Evolutionary conservation across 2,329 filamentous ascomycete genomes (phyloP), one percentile per base, ranked within the genome.

Genomic region (Epichloe elymi): DNA sequence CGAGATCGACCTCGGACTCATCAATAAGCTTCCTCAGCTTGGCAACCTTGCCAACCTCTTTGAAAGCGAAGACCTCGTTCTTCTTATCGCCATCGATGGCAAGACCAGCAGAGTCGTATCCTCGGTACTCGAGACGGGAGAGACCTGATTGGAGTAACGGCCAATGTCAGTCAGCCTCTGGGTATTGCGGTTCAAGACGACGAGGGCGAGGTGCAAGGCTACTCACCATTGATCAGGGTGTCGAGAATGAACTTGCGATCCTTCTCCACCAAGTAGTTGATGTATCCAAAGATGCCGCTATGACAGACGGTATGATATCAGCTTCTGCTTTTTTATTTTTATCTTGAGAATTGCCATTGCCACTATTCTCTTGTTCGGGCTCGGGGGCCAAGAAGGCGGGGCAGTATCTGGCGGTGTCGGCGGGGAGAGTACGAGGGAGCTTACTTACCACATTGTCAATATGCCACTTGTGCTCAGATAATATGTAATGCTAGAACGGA

Each of bases 201-300:
- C 12, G 50, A 44, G 19, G 38, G 48, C 17, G 48, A 8, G 11
- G 7, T n/a, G 23, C 35, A 33, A 39, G 37, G 17, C 26, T 54
- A 74, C 83, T 71, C 72, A 89, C 89, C 91, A 76, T 97, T 96
- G 70, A 96, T 86, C 61, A 98, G 79, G 56, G 91, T 97, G 69
- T 96, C 84, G 67, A 97, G 79, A 70, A 97, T 95, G 74, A 86
- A 94, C 73, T 88, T 90, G 70, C 93, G 83, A 76, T 97, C 91
- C 81, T 95, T 96, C 80, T 97, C 93, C 69, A 97, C 89, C 69
- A 97, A 77, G 74, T 97, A 97, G 78, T 97, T 97, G 76, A 97
- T 88, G 79, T 97, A 97, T 64, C 91, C 91, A 75, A 97, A 94
- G 73, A 93, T 94, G 71, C 88, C 88, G 83, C 87, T 91, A 58